Conservation (phyloP, 2,329 filamentous ascomycete genomes). For the Xylaria polymorpha region DNA sequence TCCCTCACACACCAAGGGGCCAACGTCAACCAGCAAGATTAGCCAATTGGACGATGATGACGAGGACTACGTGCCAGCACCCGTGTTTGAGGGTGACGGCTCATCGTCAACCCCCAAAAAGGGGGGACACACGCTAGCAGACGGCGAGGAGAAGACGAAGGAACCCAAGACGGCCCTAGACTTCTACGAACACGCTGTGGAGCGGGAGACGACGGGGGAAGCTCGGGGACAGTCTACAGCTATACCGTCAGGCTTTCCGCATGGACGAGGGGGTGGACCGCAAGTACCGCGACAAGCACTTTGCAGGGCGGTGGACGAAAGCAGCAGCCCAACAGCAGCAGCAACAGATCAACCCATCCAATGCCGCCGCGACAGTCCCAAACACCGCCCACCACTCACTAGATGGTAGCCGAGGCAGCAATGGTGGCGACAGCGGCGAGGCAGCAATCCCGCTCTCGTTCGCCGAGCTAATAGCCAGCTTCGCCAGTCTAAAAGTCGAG, state of each 20-base stretch:
- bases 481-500: conserved; percentile 76
- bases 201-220: conserved; percentile 88
- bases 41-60: conserved; percentile 50
- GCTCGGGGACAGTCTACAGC: conserved; percentile 85
- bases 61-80: conserved; percentile 48
- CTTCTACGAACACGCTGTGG: conserved; percentile 91
- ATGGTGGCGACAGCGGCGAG: conserved; percentile 1
- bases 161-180: conserved; percentile 75
- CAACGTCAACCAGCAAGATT: conserved; percentile 28
- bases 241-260: conserved; percentile 93
- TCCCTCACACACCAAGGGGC: conserved; percentile 38
- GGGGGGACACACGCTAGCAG: conserved; percentile 38
- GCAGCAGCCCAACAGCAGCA: conserved; percentile 39
- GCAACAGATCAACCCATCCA: conserved; percentile 49
- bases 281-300: conserved; percentile 91
- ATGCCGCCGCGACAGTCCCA: conserved; percentile 62
- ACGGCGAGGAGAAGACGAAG: conserved; percentile 24
- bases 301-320: conserved; percentile 72
- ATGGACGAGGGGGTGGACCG: conserved; percentile 88
- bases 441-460: conserved; percentile 61
- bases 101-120: conserved; percentile 28
- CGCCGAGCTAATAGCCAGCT: conserved; percentile 79
- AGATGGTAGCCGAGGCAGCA: conserved; percentile 52
- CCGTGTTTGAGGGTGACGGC: conserved; percentile 50
- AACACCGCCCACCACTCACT: conserved; percentile 68